Base-by-base conservation (phyloP, 768 basidiomycete genomes). In the Suillus discolor region DNA sequence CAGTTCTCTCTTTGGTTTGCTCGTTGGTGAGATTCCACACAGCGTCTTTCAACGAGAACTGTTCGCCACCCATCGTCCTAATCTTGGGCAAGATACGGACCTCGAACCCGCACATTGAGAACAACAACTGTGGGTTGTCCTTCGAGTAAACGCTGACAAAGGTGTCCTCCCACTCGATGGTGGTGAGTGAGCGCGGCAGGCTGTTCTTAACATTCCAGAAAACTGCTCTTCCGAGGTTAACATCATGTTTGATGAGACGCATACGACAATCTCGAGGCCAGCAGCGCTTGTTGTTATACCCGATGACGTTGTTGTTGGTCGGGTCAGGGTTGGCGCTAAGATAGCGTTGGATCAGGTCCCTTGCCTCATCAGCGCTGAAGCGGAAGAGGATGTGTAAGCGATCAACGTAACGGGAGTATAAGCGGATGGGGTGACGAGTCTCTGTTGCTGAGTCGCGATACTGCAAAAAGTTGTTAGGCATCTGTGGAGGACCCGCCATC, bases 161-260 rank as follows among this genome's bases (percentile, higher is more conserved):
- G 0, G 96, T 96, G 74, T 98, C 96, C 68, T 99, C 97, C 97
- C 97, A 99, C 73, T 98, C 97, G 73, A 99, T 99, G 0, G 97
- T 98, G 0, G 97, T 99, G 68, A 99, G 80, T 18, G 97, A 97
- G 57, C 97, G 84, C 0, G 97, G 97, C 31, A 99, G 78, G 70
- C 93, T 93, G 78, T 98, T 96, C 81, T 98, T 97, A 77, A 99
- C 94, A 74, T 99, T 99, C 97, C 97, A 99, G 80, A 97, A 99
- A 11, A 98, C 97, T 2, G 97, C 97, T 67, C 97, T 87, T 25
- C 97, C 97, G 54, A 99, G 83, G 78, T 99, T 99, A 79, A 99
- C 97, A 75, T 99, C 97, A 78, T 99, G 97, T 79, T 99, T 99
- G 84, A 97, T 97, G 65, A 99, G 84, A 41, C 97, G 85, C 97